Evolutionary conservation across 2,329 filamentous ascomycete genomes (phyloP), one percentile per base, ranked within the genome.

Genomic region (Arthrobotrys pseudoclavata): DNA sequence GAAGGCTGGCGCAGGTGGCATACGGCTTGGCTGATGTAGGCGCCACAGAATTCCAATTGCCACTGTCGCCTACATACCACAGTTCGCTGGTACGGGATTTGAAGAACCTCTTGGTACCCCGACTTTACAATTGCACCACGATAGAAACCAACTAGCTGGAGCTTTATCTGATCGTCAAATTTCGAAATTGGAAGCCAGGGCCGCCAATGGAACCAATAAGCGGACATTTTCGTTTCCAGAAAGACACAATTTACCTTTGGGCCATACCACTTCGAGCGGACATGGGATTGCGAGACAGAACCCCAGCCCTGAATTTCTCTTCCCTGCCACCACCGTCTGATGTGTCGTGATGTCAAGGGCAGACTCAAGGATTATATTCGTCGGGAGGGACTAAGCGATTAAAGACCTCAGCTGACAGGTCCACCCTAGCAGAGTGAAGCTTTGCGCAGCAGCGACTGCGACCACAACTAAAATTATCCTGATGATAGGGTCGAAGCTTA

Each of bases 211-310:
- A 57, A 31, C 71, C 71, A 66, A 69, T 76, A 29, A 42, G 9
- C 15, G 5, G n/a, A 3, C 52, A 10, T 20, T 15, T 26, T 42
- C 12, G n/a, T n/a, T 42, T 34, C 34, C 20, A 60, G 24, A 55
- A n/a, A 31, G 24, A 9, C n/a, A 24, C 12, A 53, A 67, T 69
- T 64, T 24, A 61, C 40, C 34, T 45, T 45, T 5, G n/a, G n/a
- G 29, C 57, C 55, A 69, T 57, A 64, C 64, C 55, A n/a, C 4
- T 69, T 64, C 57, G 40, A 47, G 71, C 26, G n/a, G 10, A 60
- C 47, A 63, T 29, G 37, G 31, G 42, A 15, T 34, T 26, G 20
- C 55, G n/a, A 64, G 62, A 69, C 71, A 50, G 20, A 69, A 48
- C 18, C 50, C 31, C 64, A 76, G 64, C 71, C 61, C 57, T 57